These are phyloP conservation scores for Chlorencoelia australis DNA, from an alignment of 2,329 filamentous ascomycete genomes.

Conservation along the genomic window DNA sequence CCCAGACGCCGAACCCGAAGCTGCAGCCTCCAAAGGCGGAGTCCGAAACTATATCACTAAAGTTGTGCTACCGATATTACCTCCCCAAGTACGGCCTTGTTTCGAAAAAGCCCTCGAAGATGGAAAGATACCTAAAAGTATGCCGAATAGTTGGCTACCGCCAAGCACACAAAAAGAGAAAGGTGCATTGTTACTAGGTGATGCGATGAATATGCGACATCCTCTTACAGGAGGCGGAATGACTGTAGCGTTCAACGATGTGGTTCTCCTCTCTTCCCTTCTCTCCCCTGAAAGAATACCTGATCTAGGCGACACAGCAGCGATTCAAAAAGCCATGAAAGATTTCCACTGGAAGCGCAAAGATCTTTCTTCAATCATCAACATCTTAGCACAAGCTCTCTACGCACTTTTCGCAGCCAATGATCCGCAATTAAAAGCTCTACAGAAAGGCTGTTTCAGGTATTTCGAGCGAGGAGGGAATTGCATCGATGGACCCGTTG, in stretches of 20 bases:
- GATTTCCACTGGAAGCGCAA: constrained; percentile 85
- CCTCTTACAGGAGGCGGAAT: constrained; percentile 94
- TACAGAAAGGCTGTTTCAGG: constrained; percentile 83
- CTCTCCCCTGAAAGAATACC: constrained; percentile 61
- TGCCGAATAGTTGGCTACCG: constrained; percentile 94
- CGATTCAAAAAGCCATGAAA: constrained; percentile 54
- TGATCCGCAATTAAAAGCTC: constrained; percentile 62
- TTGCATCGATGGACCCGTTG: constrained; percentile 67
- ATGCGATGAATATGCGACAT: constrained; percentile 99
- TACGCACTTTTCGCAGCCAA: constrained; percentile 87
- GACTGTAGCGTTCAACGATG: constrained; percentile 95
- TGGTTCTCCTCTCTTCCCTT: constrained; percentile 63
- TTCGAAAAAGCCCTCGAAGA: constrained; percentile 69
- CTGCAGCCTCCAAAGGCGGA: constrained; percentile 64
- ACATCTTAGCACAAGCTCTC: constrained; percentile 91
- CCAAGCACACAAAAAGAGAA: constrained; percentile 59
- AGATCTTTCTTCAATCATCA: constrained; percentile 75
- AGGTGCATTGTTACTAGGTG: constrained; percentile 75
- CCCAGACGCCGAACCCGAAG: constrained; percentile 64
- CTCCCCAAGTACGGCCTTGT: constrained; percentile 57
- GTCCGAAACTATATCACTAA: constrained; percentile 77
- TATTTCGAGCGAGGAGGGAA: constrained; percentile 75
- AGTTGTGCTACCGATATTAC: constrained; percentile 69
- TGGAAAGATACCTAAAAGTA: constrained; percentile 66
- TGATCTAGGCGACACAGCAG: constrained; percentile 53